Evolutionary conservation across 139 green algal genomes (phyloP).

Genomic region (Closterium sp.): DNA sequence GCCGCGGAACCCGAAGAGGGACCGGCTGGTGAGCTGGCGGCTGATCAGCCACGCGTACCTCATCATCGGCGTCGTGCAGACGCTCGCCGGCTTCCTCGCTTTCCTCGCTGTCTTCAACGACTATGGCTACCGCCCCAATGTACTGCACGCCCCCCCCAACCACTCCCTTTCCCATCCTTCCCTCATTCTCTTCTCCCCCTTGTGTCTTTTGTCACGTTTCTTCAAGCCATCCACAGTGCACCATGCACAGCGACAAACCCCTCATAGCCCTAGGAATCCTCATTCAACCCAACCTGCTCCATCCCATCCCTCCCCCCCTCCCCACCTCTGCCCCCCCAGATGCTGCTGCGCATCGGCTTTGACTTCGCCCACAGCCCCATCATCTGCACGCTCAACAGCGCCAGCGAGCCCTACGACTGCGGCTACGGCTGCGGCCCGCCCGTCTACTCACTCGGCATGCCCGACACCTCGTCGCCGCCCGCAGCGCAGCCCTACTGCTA

Average conservation of each 20-base stretch:
- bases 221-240: too few species aligned
- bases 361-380: constrained; percentile 56
- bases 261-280: too few species aligned
- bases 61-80: constrained; percentile 66
- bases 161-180: too few species aligned
- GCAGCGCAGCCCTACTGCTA: constrained; percentile 57
- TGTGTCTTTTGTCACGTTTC: too few species aligned
- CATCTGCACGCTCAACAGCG: constrained; percentile 59
- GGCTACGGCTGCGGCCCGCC: constrained; percentile 66
- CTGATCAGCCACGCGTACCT: constrained; percentile 78
- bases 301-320: not conserved
- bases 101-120: constrained; percentile 78
- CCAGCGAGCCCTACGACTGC: constrained; percentile 49
- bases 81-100: constrained; percentile 69
- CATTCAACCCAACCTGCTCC: not conserved
- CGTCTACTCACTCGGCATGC: constrained; percentile 29
- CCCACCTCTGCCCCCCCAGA: not conserved
- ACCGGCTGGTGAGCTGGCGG: constrained; percentile 67
- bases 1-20: constrained; percentile 62
- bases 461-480: not conserved
- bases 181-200: too few species aligned
- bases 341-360: constrained; percentile 34
- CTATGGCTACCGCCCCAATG: constrained; percentile 72
- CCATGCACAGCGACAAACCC: too few species aligned
- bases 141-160: not conserved